Evolutionary conservation across 768 basidiomycete genomes (phyloP).

Genomic region (Hortiboletus campestris): DNA sequence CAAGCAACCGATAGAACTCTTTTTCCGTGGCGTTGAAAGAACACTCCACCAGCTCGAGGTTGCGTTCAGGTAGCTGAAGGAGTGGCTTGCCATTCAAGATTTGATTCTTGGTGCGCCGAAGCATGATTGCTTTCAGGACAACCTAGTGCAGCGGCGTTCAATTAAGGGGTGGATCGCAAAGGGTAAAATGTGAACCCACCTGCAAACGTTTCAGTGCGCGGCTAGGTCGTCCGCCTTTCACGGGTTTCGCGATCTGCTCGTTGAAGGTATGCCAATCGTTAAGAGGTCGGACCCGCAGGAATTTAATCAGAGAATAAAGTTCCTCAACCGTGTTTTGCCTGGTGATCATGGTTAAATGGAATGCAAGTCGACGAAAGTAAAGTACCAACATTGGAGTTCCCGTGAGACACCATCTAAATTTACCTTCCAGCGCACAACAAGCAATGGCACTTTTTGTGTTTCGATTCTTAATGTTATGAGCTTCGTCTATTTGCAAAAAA

Average conservation of each 20-base stretch:
- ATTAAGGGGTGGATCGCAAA: background rate
- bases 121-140: constrained; percentile 84
- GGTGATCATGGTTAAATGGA: background rate
- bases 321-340: constrained; percentile 93
- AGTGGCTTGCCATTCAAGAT: constrained; percentile 76
- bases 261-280: constrained; percentile 82
- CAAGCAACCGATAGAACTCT: constrained; percentile 74
- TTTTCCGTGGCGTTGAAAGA: constrained; percentile 74
- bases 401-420: constrained; percentile 86
- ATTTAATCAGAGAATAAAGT: constrained; percentile 85
- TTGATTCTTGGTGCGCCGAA: constrained; percentile 79
- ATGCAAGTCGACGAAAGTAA: background rate
- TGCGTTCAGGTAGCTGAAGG: constrained; percentile 75
- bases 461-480: constrained; percentile 91
- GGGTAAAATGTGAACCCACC: constrained; percentile 34
- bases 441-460: constrained; percentile 76
- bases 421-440: constrained; percentile 71
- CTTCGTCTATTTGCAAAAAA: constrained; percentile 62
- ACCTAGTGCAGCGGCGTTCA: constrained; percentile 41
- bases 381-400: constrained; percentile 68
- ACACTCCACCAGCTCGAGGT: constrained; percentile 70
- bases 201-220: constrained; percentile 85
- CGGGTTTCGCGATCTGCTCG: constrained; percentile 70
- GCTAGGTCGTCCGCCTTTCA: constrained; percentile 61
- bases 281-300: constrained; percentile 79